phyloP scores from a whole-genome alignment of 2,329 filamentous ascomycete species.

The Colletotrichum somersetense region DNA sequence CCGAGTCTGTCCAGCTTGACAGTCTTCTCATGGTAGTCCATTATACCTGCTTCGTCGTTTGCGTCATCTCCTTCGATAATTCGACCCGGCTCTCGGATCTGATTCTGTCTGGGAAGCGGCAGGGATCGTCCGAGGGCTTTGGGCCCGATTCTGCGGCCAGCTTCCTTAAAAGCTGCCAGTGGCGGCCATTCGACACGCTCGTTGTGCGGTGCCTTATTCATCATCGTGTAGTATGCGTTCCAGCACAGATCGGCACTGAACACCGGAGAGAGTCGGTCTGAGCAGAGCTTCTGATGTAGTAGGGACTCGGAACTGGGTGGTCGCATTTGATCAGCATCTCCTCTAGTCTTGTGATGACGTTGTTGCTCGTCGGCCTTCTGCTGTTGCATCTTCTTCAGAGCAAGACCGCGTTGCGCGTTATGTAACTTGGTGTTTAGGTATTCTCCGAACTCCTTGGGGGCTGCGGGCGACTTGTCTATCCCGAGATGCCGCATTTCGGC shows the following conservation, averaged over 20 bases:
- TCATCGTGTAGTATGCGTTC: constrained; percentile 44
- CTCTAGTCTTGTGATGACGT: constrained; percentile 8
- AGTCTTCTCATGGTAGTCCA: background rate
- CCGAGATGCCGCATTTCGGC: constrained; percentile 53
- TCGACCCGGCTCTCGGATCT: no score
- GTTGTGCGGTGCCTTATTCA: constrained; percentile 22
- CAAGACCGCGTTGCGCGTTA: background rate
- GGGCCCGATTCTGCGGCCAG: constrained; percentile 48
- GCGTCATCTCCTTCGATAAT: constrained; percentile 12
- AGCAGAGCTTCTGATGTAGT: constrained; percentile 42
- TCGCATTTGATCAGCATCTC: background rate
- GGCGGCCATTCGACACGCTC: constrained; percentile 51
- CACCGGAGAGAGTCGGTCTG: constrained; percentile 50
- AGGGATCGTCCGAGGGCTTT: constrained; percentile 44
- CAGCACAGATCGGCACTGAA: constrained; percentile 52
- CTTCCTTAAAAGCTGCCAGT: constrained; percentile 53
- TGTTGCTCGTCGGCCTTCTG: constrained; percentile 26
- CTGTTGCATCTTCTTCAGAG: constrained; percentile 42
- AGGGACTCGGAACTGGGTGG: background rate
- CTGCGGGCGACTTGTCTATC: constrained; percentile 53
- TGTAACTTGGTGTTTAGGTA: constrained; percentile 44
- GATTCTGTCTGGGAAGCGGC: constrained; percentile 50
- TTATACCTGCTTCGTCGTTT: background rate
- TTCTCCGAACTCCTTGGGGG: constrained; percentile 52
- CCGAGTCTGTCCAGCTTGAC: constrained; percentile 1